These are phyloP conservation scores for Podospora bellae-mahoneyi DNA, from an alignment of 495 filamentous ascomycete genomes.

Conservation along the genomic window DNA sequence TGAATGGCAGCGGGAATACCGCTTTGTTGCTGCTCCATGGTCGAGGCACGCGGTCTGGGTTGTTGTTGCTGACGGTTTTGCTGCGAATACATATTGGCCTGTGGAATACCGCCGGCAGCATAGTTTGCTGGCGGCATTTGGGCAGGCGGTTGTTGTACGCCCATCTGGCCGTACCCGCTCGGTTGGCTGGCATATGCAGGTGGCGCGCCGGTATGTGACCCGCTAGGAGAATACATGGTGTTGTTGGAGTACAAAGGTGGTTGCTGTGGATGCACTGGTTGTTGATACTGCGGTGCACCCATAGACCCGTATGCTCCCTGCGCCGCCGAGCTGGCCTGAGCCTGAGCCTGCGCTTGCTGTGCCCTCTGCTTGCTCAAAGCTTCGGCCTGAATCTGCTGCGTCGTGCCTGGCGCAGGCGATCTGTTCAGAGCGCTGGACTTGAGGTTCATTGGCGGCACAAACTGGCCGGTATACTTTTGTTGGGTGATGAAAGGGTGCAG, in stretches of 20 bases:
- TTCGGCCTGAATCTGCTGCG: conserved; percentile 94
- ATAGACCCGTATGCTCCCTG: conserved; percentile 48
- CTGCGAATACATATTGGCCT: conserved; percentile 77
- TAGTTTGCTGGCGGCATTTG: conserved; percentile 71
- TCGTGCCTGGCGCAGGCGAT: conserved; percentile 91
- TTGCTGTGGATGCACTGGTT: conserved; percentile 39
- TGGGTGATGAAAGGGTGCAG: conserved; percentile 99
- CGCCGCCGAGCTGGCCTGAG: conserved; percentile 53
- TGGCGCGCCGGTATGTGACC: conserved; percentile 64
- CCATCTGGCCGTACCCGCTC: conserved; percentile 71
- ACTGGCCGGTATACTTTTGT: conserved; percentile 91
- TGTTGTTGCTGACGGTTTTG: conserved; percentile 70
- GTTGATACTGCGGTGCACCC: conserved; percentile 41
- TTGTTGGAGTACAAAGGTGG: conserved; percentile 67
- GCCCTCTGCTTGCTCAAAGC: conserved; percentile 84
- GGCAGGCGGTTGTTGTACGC: conserved; percentile 60
- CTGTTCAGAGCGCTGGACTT: conserved; percentile 78
- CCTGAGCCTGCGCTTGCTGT: conserved; percentile 63
- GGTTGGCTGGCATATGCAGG: conserved; percentile 78
- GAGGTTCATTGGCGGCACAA: conserved; percentile 95
- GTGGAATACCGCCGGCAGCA: conserved; percentile 41
- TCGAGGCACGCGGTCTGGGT: conserved; percentile 83
- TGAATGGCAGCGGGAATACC: conserved; percentile 92
- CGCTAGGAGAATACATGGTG: conserved; percentile 70
- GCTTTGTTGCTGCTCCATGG: conserved; percentile 87